Evolutionary conservation across 495 filamentous ascomycete genomes (phyloP).

Genomic region (Thermochaetoides thermophila): DNA sequence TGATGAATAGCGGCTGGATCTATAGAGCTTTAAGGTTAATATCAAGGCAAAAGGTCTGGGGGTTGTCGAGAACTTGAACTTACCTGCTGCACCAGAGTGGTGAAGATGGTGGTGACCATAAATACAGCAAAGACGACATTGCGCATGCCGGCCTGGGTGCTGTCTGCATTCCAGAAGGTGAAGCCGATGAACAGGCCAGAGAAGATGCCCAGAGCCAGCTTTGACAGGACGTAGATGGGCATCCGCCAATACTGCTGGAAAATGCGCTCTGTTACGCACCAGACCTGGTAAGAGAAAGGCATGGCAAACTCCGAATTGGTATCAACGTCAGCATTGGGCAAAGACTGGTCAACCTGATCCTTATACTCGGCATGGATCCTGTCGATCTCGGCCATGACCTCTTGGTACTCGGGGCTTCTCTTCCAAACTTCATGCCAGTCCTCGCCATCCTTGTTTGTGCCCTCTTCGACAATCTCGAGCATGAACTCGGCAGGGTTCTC

Average conservation of each 20-base stretch:
- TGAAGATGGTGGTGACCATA: constrained; percentile 52
- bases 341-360: background rate
- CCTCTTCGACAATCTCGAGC: constrained; percentile 66
- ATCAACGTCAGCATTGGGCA: no score
- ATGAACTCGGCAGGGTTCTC: constrained; percentile 79
- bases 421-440: constrained; percentile 75
- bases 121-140: constrained; percentile 56
- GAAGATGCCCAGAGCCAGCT: constrained; percentile 25
- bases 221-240: constrained; percentile 56
- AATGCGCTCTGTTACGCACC: constrained; percentile 36
- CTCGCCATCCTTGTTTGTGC: constrained; percentile 34
- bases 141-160: constrained; percentile 46
- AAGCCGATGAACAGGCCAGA: constrained; percentile 57
- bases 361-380: constrained; percentile 19
- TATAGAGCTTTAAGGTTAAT: no score
- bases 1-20: constrained; percentile 54
- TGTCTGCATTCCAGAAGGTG: constrained; percentile 51
- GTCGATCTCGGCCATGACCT: constrained; percentile 43
- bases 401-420: constrained; percentile 44
- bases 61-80: background rate
- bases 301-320: constrained; percentile 16
- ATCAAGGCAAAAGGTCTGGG: no score
- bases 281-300: constrained; percentile 26
- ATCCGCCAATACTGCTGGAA: constrained; percentile 69
- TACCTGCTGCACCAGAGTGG: constrained; percentile 45